Percentiles rank a stretch among this genome's conserved stretches.
These are phyloP conservation scores for Diaporthe citriasiana DNA, from an alignment of 2,329 filamentous ascomycete species.

Conservation along the genomic window DNA sequence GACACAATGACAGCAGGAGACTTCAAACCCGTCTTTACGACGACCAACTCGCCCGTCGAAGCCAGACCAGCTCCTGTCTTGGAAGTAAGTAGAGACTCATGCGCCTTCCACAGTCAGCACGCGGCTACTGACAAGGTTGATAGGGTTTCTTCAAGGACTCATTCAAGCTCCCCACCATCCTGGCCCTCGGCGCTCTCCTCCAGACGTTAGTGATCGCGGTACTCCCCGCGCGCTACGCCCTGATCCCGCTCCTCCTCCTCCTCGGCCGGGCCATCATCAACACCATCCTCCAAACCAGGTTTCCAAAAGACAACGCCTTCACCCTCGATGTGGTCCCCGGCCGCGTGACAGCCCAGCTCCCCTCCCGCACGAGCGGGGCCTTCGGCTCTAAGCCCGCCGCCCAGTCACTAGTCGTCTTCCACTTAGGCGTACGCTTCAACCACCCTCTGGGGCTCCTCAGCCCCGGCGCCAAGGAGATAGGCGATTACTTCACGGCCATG, in stretches of 20 bases:
- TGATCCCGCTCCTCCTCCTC: slow-evolving; percentile 34
- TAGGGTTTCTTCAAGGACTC: slow-evolving; percentile 40
- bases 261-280: slow-evolving; percentile 33
- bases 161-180: slow-evolving; percentile 38
- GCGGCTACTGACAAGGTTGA: background rate
- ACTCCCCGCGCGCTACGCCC: slow-evolving; percentile 37
- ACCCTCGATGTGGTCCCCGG: slow-evolving; percentile 33
- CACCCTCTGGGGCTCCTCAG: slow-evolving; percentile 64
- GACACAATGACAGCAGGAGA: slow-evolving; percentile 32
- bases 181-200: slow-evolving; percentile 39
- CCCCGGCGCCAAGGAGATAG: slow-evolving; percentile 59
- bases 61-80: background rate
- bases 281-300: slow-evolving; percentile 24
- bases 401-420: slow-evolving; percentile 57
- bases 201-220: slow-evolving; percentile 29
- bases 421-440: slow-evolving; percentile 61
- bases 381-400: slow-evolving; percentile 46
- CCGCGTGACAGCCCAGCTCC: slow-evolving; percentile 41
- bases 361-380: background rate
- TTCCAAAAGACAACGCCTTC: slow-evolving; percentile 34
- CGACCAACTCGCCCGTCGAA: slow-evolving; percentile 9
- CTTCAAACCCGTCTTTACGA: slow-evolving; percentile 33
- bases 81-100: background rate
- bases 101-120: background rate
- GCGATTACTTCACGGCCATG: slow-evolving; percentile 57